phyloP scores from a whole-genome alignment of 768 basidiomycete genomes.

The Suillus decipiens region DNA sequence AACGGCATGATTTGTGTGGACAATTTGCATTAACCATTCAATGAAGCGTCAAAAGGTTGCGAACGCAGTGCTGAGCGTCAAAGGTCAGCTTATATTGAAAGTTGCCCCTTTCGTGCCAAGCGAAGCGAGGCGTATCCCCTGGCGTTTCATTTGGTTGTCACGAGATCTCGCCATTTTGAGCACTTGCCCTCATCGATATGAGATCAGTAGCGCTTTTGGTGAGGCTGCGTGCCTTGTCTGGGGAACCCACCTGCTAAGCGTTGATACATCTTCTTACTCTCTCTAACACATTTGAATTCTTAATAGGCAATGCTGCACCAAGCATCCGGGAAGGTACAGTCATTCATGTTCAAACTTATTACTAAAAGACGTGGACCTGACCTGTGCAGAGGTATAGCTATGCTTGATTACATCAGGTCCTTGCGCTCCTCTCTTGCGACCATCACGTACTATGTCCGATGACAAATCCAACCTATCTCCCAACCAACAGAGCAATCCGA shows the following conservation, averaged over 20 bases:
- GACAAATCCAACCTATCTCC: slow-evolving; percentile 8
- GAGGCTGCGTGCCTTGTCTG: background rate
- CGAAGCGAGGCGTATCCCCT: no score
- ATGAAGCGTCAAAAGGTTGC: background rate
- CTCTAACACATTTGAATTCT: background rate
- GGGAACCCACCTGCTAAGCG: background rate
- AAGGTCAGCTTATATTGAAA: background rate
- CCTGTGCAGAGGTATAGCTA: background rate
- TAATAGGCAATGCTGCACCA: background rate
- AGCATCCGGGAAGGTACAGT: background rate
- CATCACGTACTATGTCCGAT: slow-evolving; percentile 22
- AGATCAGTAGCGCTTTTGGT: slow-evolving; percentile 1
- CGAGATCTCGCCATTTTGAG: slow-evolving; percentile 1
- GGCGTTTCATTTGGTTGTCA: background rate
- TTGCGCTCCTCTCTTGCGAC: slow-evolving; percentile 3
- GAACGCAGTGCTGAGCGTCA: background rate
- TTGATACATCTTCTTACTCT: background rate
- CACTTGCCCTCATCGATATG: slow-evolving; percentile 5
- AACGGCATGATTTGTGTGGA: slow-evolving; percentile 1
- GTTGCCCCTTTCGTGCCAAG: background rate
- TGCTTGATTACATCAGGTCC: background rate
- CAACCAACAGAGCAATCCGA: slow-evolving; percentile 17
- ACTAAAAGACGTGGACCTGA: background rate
- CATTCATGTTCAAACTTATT: background rate
- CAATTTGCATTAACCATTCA: background rate